Conservation (phyloP, 257 asterid species). For the Nyctanthes arbortristis region DNA sequence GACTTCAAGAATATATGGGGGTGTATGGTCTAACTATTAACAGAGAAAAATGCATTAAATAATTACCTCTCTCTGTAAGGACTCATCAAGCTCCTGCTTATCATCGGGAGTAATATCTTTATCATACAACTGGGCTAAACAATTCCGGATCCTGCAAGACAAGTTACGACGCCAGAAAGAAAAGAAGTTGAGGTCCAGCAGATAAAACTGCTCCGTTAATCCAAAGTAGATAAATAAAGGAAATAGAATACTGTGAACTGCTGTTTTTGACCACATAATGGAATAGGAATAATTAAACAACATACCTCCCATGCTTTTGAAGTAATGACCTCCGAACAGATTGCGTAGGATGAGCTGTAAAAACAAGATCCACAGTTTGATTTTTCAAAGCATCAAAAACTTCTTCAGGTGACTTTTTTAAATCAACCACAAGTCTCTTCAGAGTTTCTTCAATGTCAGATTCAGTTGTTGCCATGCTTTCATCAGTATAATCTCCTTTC, state of each 20-base stretch:
- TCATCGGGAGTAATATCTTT: slow-evolving; percentile 66
- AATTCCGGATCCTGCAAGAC: slow-evolving; percentile 52
- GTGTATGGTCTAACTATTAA: slow-evolving; percentile 6
- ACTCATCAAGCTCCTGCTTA: slow-evolving; percentile 59
- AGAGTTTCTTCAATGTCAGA: slow-evolving; percentile 66
- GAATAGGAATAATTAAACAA: too few species aligned
- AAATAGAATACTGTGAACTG: too few species aligned
- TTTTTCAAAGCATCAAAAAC: slow-evolving; percentile 63
- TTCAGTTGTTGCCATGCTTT: slow-evolving; percentile 62
- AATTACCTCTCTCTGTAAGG: slow-evolving; percentile 60
- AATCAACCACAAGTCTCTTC: slow-evolving; percentile 50
- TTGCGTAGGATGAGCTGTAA: slow-evolving; percentile 66
- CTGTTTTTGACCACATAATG: too few species aligned
- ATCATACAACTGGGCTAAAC: slow-evolving; percentile 48
- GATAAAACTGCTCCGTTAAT: not conserved
- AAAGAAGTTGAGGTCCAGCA: slow-evolving; percentile 1
- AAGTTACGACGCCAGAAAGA: slow-evolving; percentile 3
- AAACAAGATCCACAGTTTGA: slow-evolving; percentile 63
- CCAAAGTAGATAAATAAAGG: not conserved
- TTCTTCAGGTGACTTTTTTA: slow-evolving; percentile 61
- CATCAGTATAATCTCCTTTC: slow-evolving; percentile 60
- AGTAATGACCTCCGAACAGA: slow-evolving; percentile 60
- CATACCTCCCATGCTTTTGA: slow-evolving; percentile 61
- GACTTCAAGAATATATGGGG: not conserved
- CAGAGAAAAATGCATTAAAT: not conserved